Base-by-base conservation (phyloP, 148 eudicot species). In the Drosera capensis region DNA sequence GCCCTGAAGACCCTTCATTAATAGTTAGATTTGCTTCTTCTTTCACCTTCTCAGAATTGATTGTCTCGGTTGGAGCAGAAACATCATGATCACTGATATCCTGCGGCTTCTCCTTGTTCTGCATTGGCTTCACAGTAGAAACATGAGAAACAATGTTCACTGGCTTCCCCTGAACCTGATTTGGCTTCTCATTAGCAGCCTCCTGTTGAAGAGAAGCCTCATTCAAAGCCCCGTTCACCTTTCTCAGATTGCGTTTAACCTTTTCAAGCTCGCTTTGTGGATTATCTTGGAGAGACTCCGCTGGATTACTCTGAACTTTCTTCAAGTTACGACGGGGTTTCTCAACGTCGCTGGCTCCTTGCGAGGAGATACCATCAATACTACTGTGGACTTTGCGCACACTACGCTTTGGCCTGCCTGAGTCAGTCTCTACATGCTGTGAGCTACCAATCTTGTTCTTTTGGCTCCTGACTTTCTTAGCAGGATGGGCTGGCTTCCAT, bases 171-270 rank as follows among this genome's bases (percentile, higher is more conserved):
- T 43, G 67, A 35, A 38, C 34, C 9, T 36, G 61, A 46, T 53
- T 37, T 23, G 68, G 62, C 54, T 34, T 60, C 50, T 68, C 68
- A 21, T 24, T 39, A 25, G 25, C 40, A 24, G 23, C 46, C 42
- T 64, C 71, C 20, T 65, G 37, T 25, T 55, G 66, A 42, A 43
- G 24, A 34, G 59, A 14, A 55, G 47, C 49, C 51, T 64, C 70
- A 21, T n/a, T n/a, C n/a, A n/a, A n/a, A n/a, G n/a, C n/a, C n/a
- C n/a, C n/a, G n/a, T 51, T 68, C 57, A 75, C 77, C 47, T 74
- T 71, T 47, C 80, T 67, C 62, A 74, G 52, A 50, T 48, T 71
- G 46, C 80, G 73, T 24, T 74, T 74, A 18, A 74, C 71, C 67
- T 64, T 74, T 71, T 74, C 73, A 36, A 74, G 60, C 57, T 70